phyloP scores from a whole-genome alignment of 768 basidiomycete species.

The Boletus pseudopeckii region DNA sequence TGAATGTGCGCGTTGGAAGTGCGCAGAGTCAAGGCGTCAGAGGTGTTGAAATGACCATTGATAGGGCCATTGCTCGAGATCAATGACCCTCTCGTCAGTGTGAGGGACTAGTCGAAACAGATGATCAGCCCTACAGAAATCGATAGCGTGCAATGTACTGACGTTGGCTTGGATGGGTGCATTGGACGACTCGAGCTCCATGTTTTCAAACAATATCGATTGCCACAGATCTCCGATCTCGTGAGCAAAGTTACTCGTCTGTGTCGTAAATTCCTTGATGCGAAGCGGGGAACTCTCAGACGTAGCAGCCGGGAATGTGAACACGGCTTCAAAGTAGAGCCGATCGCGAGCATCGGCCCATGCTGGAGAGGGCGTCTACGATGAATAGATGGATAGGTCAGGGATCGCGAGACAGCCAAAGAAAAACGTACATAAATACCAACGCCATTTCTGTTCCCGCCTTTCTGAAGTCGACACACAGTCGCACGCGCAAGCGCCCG shows the following conservation, averaged over 20 bases:
- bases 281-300: constrained; percentile 11
- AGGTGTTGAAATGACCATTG: constrained; percentile 36
- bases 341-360: constrained; percentile 8
- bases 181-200: constrained; percentile 26
- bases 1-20: constrained; percentile 37
- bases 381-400: background rate
- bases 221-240: constrained; percentile 27
- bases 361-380: constrained; percentile 14
- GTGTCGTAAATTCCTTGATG: constrained; percentile 29
- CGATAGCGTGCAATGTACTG: constrained; percentile 1
- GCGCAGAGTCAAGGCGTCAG: constrained; percentile 23
- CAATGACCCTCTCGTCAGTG: constrained; percentile 19
- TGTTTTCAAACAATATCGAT: constrained; percentile 25
- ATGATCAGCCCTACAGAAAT: background rate
- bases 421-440: constrained; percentile 37
- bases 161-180: constrained; percentile 29
- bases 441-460: constrained; percentile 30
- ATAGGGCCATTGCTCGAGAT: constrained; percentile 35
- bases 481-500: constrained; percentile 26
- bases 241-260: constrained; percentile 30
- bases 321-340: constrained; percentile 27
- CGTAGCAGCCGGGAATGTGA: constrained; percentile 27
- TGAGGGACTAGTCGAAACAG: constrained; percentile 28
- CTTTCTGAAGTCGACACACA: constrained; percentile 31
- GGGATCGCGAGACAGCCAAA: background rate